Conservation (phyloP, 257 asterid genomes). For the Fraxinus excelsior region DNA sequence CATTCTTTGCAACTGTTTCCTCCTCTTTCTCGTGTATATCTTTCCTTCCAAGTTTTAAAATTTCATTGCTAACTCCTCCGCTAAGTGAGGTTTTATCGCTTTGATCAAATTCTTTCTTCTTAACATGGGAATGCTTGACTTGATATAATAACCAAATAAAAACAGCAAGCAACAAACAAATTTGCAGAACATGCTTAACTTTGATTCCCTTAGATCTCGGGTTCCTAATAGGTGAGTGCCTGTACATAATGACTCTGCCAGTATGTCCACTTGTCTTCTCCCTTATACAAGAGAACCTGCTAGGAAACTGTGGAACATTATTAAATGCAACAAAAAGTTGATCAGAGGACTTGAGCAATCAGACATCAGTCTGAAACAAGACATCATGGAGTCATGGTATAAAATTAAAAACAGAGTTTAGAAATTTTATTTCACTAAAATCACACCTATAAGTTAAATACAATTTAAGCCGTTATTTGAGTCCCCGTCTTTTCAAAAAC, state of each 20-base stretch:
- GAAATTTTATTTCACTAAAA: slow-evolving; percentile 2
- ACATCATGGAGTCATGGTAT: neutral
- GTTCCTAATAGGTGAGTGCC: slow-evolving; percentile 72
- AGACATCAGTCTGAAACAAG: slow-evolving; percentile 4
- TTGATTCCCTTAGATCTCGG: slow-evolving; percentile 72
- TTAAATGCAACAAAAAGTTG: slow-evolving; percentile 7
- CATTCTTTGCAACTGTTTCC: slow-evolving; percentile 31
- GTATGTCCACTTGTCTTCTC: slow-evolving; percentile 23
- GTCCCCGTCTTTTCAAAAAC: no score
- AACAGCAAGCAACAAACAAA: slow-evolving; percentile 76
- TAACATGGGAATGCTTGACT: slow-evolving; percentile 81
- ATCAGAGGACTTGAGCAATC: slow-evolving; percentile 6
- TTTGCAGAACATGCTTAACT: slow-evolving; percentile 62
- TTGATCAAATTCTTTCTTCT: slow-evolving; percentile 73
- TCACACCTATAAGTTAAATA: neutral
- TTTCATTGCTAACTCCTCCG: slow-evolving; percentile 29
- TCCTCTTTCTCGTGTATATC: slow-evolving; percentile 42
- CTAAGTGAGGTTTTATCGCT: slow-evolving; percentile 41
- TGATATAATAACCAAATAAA: slow-evolving; percentile 95
- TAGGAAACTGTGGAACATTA: slow-evolving; percentile 1
- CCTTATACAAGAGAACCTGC: slow-evolving; percentile 31
- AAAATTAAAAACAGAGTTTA: slow-evolving; percentile 2
- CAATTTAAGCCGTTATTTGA: neutral
- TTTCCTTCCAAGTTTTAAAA: slow-evolving; percentile 70
- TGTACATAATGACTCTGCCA: slow-evolving; percentile 55